Evolutionary conservation across 1,139 yeast species (phyloP).

Genomic region (Saccharomycopsis hybrid): DNA sequence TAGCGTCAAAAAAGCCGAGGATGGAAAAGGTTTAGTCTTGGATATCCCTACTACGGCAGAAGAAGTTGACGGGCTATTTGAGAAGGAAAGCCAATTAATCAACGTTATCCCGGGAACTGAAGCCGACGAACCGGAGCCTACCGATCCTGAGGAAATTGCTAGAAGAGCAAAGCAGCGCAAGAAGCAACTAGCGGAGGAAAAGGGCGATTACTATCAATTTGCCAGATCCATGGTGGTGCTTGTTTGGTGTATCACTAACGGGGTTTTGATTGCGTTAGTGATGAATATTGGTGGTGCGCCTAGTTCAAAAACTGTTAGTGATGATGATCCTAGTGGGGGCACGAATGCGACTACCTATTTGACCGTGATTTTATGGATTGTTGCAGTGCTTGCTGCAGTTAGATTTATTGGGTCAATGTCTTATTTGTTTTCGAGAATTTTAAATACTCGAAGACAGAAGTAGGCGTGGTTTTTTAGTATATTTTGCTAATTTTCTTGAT

Average conservation of each 20-base stretch:
- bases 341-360: constrained; percentile 48
- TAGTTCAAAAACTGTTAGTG: constrained; percentile 28
- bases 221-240: constrained; percentile 76
- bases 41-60: constrained; percentile 61
- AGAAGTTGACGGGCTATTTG: constrained; percentile 55
- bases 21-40: constrained; percentile 65
- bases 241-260: constrained; percentile 74
- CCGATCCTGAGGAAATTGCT: constrained; percentile 34
- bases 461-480: too few species aligned
- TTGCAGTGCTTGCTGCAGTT: constrained; percentile 72
- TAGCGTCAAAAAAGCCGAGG: constrained; percentile 58
- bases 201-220: constrained; percentile 66
- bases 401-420: constrained; percentile 62
- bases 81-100: constrained; percentile 45
- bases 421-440: constrained; percentile 44
- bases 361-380: constrained; percentile 72
- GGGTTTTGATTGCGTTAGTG: constrained; percentile 63
- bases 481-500: too few species aligned
- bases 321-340: constrained; percentile 28
- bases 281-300: constrained; percentile 54
- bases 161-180: constrained; percentile 28
- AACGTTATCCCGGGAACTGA: constrained; percentile 43
- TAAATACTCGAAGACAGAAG: constrained; percentile 1
- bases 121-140: constrained; percentile 35
- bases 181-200: constrained; percentile 46